A percentile compares a stretch with the other conserved stretches of the same genome.
phyloP scores from a whole-genome alignment of 106 monocot genomes.

The Dendrobium nobile region DNA sequence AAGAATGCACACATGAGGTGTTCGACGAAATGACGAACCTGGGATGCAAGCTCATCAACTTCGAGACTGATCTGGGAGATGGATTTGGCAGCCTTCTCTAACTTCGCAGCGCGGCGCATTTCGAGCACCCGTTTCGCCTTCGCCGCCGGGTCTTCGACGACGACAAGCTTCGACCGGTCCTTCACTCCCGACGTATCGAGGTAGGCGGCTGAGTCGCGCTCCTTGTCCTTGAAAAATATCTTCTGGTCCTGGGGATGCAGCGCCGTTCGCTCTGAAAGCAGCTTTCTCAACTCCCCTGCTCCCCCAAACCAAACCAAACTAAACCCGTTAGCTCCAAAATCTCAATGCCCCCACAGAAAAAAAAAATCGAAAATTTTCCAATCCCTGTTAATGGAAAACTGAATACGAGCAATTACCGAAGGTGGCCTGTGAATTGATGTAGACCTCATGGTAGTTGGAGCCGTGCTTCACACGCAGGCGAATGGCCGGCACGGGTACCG shows the following conservation, averaged over 20 bases:
- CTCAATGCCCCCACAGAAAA: neutral
- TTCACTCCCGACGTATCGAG: conserved; percentile 74
- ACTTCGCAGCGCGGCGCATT: conserved; percentile 42
- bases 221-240: conserved; percentile 77
- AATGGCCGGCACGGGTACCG: conserved; percentile 44
- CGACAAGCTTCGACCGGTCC: conserved; percentile 68
- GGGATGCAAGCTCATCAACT: conserved; percentile 59
- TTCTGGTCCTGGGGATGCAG: conserved; percentile 80
- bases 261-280: conserved; percentile 57
- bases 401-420: conserved; percentile 44
- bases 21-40: conserved; percentile 29
- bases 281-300: conserved; percentile 90
- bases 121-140: conserved; percentile 66
- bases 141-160: conserved; percentile 58
- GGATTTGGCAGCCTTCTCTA: conserved; percentile 58
- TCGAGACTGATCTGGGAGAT: conserved; percentile 41
- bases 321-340: conserved; percentile 3
- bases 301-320: neutral
- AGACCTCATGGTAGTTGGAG: conserved; percentile 65
- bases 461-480: conserved; percentile 77
- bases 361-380: neutral
- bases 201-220: conserved; percentile 53
- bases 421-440: conserved; percentile 61
- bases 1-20: neutral
- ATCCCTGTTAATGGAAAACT: neutral